These are phyloP conservation scores for Musa balbisiana DNA, from an alignment of 202 grass and related monocot species.

Conservation along the genomic window DNA sequence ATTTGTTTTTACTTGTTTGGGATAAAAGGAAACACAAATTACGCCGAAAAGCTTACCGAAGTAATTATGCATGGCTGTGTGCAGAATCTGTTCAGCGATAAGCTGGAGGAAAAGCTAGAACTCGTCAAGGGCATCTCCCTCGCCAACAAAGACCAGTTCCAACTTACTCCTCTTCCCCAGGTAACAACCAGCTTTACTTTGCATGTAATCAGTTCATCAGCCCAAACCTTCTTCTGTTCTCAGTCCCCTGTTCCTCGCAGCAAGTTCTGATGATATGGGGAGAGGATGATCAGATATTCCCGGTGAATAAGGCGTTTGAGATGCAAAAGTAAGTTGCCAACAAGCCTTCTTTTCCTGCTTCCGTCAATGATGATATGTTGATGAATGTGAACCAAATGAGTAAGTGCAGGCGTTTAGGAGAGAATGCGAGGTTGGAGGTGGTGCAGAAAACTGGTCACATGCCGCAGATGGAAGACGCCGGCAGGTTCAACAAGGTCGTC, in stretches of 20 bases:
- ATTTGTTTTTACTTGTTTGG: neutral
- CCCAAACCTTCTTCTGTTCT: neutral
- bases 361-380: neutral
- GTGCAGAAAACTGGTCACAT: constrained; percentile 60
- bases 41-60: too few relatives aligned
- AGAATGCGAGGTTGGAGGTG: constrained; percentile 50
- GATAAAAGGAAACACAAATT: too few relatives aligned
- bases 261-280: constrained; percentile 78
- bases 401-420: constrained; percentile 57
- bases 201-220: too few relatives aligned
- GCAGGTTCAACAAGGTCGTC: constrained; percentile 52
- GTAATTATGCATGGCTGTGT: neutral
- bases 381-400: constrained; percentile 12
- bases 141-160: constrained; percentile 19
- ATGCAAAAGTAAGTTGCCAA: constrained; percentile 42
- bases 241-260: constrained; percentile 14
- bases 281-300: constrained; percentile 67
- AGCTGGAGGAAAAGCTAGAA: constrained; percentile 39
- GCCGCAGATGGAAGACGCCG: constrained; percentile 57
- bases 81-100: constrained; percentile 36
- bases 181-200: neutral
- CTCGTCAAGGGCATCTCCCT: constrained; percentile 41
- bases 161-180: constrained; percentile 24
- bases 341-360: neutral
- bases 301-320: constrained; percentile 49